Percentiles rank a stretch among this genome's conserved stretches.
Conservation (phyloP, 208 protist species). For the Wallacemonas sp. region DNA sequence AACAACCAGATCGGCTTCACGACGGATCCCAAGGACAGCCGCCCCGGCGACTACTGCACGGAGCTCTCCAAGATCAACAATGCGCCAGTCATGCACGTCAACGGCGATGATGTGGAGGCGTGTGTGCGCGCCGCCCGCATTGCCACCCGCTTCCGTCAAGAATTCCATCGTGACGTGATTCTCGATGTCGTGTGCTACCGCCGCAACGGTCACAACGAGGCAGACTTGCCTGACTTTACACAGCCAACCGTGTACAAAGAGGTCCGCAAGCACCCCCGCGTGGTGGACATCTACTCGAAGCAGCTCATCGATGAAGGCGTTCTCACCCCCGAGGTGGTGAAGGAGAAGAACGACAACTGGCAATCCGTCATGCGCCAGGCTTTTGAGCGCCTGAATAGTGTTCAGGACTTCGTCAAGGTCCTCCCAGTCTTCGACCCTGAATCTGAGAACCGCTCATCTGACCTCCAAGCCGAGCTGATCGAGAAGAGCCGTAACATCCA, state of each 20-base stretch:
- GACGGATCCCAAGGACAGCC: conserved; percentile 91
- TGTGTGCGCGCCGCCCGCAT: conserved; percentile 89
- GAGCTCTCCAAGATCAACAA: conserved; percentile 96
- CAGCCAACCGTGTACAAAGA: conserved; percentile 95
- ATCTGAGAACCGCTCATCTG: conserved; percentile 67
- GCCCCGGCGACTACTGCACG: conserved; percentile 96
- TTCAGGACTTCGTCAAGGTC: conserved; percentile 86
- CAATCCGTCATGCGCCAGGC: conserved; percentile 70
- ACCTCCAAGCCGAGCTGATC: conserved; percentile 32
- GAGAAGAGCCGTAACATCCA: conserved; percentile 35
- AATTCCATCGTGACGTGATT: conserved; percentile 95
- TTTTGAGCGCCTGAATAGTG: conserved; percentile 74
- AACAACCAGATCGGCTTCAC: conserved; percentile 99
- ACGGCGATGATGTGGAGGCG: conserved; percentile 97
- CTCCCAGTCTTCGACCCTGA: conserved; percentile 69
- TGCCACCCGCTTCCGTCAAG: conserved; percentile 91
- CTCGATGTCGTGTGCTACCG: conserved; percentile 98
- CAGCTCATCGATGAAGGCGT: conserved; percentile 81
- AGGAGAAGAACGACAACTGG: conserved; percentile 76
- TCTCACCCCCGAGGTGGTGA: conserved; percentile 60
- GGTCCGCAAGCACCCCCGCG: conserved; percentile 86
- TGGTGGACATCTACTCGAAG: conserved; percentile 92
- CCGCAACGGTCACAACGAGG: conserved; percentile 97
- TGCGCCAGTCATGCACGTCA: conserved; percentile 97
- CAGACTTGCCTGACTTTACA: conserved; percentile 97